Percentiles rank a stretch among this genome's conserved stretches.
phyloP scores from a whole-genome alignment of 352 stramenopile species.

The Phytophthora citrophthora region DNA sequence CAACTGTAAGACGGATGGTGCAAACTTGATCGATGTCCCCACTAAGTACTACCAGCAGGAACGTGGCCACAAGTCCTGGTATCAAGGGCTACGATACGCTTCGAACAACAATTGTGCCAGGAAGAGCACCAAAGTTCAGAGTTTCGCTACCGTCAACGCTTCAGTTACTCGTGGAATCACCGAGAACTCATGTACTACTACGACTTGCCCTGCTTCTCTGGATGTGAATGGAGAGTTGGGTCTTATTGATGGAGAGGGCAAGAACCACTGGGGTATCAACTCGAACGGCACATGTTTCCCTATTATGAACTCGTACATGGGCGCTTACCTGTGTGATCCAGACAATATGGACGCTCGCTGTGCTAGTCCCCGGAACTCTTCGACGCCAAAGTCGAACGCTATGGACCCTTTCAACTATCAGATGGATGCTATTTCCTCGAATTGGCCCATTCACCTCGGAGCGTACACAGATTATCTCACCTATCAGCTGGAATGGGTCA shows the following conservation, averaged over 20 bases:
- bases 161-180: conserved; percentile 52
- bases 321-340: conserved; percentile 54
- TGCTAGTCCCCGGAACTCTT: conserved; percentile 49
- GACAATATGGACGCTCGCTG: conserved; percentile 47
- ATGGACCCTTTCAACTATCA: conserved; percentile 61
- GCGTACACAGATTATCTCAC: conserved; percentile 76
- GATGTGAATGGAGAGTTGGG: conserved; percentile 57
- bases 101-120: conserved; percentile 62
- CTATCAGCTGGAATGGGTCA: conserved; percentile 57
- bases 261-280: conserved; percentile 63
- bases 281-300: conserved; percentile 58
- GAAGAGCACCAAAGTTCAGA: conserved; percentile 39
- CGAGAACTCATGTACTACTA: conserved; percentile 46
- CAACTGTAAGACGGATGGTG: conserved; percentile 56
- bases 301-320: conserved; percentile 64
- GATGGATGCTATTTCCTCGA: conserved; percentile 65
- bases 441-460: conserved; percentile 74
- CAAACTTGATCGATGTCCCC: conserved; percentile 54
- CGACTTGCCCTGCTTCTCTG: conserved; percentile 52
- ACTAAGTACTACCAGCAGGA: conserved; percentile 46
- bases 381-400: conserved; percentile 45
- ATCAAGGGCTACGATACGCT: conserved; percentile 65
- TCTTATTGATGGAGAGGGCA: conserved; percentile 47
- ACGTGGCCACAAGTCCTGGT: conserved; percentile 65
- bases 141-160: conserved; percentile 45